Evolutionary conservation across 2,329 filamentous ascomycete species (phyloP).

Genomic region (Monosporascus sp.): DNA sequence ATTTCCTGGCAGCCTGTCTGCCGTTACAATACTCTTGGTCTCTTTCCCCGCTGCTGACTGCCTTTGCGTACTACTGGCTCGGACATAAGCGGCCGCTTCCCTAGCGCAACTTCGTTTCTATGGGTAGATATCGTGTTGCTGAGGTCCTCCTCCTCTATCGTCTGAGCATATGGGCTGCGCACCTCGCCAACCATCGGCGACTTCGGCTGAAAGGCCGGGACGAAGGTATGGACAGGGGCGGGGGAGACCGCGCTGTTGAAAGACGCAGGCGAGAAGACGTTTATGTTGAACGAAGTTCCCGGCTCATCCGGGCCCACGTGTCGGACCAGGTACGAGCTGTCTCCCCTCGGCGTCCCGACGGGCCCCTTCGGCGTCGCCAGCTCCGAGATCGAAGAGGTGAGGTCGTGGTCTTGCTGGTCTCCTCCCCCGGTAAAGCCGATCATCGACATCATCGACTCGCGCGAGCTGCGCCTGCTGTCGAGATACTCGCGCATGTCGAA

Average conservation of each 20-base stretch:
- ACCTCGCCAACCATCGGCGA: slow-evolving; percentile 27
- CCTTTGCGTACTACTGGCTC: slow-evolving; percentile 11
- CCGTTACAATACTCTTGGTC: slow-evolving; percentile 16
- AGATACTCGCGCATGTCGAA: slow-evolving; percentile 36
- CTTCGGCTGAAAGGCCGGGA: slow-evolving; percentile 17
- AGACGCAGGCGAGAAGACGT: neutral
- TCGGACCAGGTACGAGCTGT: slow-evolving; percentile 25
- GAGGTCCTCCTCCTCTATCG: slow-evolving; percentile 30
- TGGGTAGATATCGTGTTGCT: slow-evolving; percentile 16
- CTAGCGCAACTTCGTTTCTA: slow-evolving; percentile 7
- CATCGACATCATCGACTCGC: slow-evolving; percentile 37
- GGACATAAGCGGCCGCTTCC: slow-evolving; percentile 18
- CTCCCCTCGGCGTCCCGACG: slow-evolving; percentile 5
- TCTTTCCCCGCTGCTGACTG: slow-evolving; percentile 18
- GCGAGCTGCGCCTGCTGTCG: slow-evolving; percentile 35
- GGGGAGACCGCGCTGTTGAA: slow-evolving; percentile 18
- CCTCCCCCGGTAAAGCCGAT: slow-evolving; percentile 25
- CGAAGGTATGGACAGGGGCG: slow-evolving; percentile 18
- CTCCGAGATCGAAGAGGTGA: slow-evolving; percentile 34
- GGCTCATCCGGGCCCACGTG: slow-evolving; percentile 30
- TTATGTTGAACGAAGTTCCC: slow-evolving; percentile 24
- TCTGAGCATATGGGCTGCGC: slow-evolving; percentile 33
- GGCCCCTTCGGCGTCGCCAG: slow-evolving; percentile 32
- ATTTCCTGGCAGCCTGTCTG: too few species aligned
- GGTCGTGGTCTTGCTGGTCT: slow-evolving; percentile 32